Conservation (phyloP, 352 stramenopile species). For the Thraustochytrium sp. region DNA sequence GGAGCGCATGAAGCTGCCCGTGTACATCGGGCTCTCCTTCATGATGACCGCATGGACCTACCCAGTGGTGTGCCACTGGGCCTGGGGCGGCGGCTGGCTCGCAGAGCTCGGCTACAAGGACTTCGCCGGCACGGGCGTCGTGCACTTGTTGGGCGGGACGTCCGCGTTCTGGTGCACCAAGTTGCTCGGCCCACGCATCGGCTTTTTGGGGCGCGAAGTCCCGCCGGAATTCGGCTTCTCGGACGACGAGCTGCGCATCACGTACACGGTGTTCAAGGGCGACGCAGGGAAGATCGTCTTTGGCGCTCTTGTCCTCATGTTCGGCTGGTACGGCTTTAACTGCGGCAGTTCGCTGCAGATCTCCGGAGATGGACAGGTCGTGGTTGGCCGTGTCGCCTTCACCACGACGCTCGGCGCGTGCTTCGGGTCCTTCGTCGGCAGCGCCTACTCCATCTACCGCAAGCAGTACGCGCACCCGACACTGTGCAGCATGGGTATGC, state of each 20-base stretch:
- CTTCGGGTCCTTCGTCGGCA: background rate
- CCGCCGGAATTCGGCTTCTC: background rate
- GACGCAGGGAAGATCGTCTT: slow-evolving; percentile 47
- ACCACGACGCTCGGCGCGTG: slow-evolving; percentile 22
- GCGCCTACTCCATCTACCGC: background rate
- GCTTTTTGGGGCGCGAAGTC: background rate
- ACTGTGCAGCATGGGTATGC: background rate
- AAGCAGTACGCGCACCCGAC: background rate
- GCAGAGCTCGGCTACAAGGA: background rate
- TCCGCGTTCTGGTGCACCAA: slow-evolving; percentile 22
- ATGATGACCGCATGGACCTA: slow-evolving; percentile 59
- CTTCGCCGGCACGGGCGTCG: background rate
- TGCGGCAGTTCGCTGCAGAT: background rate
- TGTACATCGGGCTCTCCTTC: slow-evolving; percentile 56
- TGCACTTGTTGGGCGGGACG: slow-evolving; percentile 40
- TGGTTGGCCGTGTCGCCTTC: slow-evolving; percentile 8
- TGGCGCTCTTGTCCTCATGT: slow-evolving; percentile 68
- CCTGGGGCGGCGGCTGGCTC: slow-evolving; percentile 59
- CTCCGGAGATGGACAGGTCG: background rate
- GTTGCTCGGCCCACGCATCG: slow-evolving; percentile 36
- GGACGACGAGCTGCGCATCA: background rate
- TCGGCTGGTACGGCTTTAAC: slow-evolving; percentile 56
- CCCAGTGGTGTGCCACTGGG: slow-evolving; percentile 57
- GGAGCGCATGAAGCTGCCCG: slow-evolving; percentile 56
- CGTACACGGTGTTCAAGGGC: background rate